A percentile compares a stretch with the other conserved stretches of the same genome.
phyloP scores from a whole-genome alignment of 2,329 filamentous ascomycete genomes.

The Fusarium solani-melongenae region DNA sequence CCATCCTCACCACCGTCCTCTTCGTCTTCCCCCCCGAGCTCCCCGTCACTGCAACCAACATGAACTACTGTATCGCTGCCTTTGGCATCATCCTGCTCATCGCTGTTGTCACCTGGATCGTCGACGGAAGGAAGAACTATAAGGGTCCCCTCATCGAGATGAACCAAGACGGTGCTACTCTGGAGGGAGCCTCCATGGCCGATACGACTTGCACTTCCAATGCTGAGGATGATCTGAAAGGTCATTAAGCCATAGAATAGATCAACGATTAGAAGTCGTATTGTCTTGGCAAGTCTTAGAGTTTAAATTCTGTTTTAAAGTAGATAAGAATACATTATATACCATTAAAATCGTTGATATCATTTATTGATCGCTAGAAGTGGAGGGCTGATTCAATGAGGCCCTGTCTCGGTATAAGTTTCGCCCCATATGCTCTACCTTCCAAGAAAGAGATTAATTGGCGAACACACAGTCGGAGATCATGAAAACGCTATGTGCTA shows the following conservation, averaged over 20 bases:
- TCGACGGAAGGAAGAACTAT: slow-evolving; percentile 63
- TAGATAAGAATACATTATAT: neutral
- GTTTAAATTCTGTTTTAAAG: neutral
- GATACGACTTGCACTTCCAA: slow-evolving; percentile 33
- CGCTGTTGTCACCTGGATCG: slow-evolving; percentile 55
- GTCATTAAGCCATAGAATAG: neutral
- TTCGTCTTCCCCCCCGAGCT: slow-evolving; percentile 79
- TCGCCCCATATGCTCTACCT: no score
- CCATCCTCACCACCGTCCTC: slow-evolving; percentile 76
- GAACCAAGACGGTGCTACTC: slow-evolving; percentile 18
- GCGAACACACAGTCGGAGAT: no score
- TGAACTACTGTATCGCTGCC: slow-evolving; percentile 69
- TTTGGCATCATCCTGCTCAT: slow-evolving; percentile 61
- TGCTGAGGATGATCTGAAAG: slow-evolving; percentile 28
- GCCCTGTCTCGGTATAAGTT: no score
- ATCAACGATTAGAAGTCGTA: neutral
- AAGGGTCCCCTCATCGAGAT: slow-evolving; percentile 48
- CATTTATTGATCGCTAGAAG: no score
- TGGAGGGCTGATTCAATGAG: no score
- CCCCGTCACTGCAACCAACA: slow-evolving; percentile 73
- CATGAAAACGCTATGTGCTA: no score
- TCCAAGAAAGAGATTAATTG: no score
- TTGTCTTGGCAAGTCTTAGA: neutral
- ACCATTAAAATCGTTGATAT: no score
- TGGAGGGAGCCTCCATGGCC: slow-evolving; percentile 32